These are phyloP conservation scores for Phialocephala sp. DNA, from an alignment of 2,329 filamentous ascomycete genomes.

Conservation along the genomic window DNA sequence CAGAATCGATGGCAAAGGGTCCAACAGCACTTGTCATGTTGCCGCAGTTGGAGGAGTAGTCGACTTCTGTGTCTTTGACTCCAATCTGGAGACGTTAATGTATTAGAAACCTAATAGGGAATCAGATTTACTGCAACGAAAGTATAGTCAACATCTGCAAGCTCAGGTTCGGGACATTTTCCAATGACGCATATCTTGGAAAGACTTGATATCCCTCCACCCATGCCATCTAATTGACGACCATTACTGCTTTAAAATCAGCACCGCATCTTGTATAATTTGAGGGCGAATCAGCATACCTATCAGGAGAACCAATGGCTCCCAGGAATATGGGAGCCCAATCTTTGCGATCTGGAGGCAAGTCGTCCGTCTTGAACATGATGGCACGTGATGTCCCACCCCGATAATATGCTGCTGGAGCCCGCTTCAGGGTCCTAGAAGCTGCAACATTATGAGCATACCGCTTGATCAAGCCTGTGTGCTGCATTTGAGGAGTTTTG, in stretches of 20 bases:
- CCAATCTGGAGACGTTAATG: constrained; percentile 51
- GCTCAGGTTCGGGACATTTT: constrained; percentile 51
- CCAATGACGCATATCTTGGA: constrained; percentile 74
- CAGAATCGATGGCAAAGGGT: constrained; percentile 65
- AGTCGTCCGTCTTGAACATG: constrained; percentile 59
- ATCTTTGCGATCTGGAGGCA: constrained; percentile 51
- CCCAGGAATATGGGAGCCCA: constrained; percentile 62
- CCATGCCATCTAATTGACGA: constrained; percentile 75
- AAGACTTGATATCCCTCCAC: constrained; percentile 70
- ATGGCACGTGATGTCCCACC: constrained; percentile 74
- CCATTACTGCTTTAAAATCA: constrained; percentile 52
- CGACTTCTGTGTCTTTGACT: constrained; percentile 63
- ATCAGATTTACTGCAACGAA: constrained; percentile 58
- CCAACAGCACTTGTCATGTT: constrained; percentile 74
- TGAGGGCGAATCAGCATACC: neutral
- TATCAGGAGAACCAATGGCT: constrained; percentile 68
- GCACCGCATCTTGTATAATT: neutral
- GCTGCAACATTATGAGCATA: neutral
- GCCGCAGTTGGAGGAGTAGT: constrained; percentile 75
- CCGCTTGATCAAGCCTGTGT: constrained; percentile 22
- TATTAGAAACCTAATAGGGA: too few species aligned
- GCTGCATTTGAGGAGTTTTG: neutral
- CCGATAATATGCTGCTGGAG: constrained; percentile 65
- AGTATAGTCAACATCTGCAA: constrained; percentile 69
- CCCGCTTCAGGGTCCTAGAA: constrained; percentile 31